phyloP scores from a whole-genome alignment of 2,329 filamentous ascomycete genomes.

The Neophaeococcomyces aloes region DNA sequence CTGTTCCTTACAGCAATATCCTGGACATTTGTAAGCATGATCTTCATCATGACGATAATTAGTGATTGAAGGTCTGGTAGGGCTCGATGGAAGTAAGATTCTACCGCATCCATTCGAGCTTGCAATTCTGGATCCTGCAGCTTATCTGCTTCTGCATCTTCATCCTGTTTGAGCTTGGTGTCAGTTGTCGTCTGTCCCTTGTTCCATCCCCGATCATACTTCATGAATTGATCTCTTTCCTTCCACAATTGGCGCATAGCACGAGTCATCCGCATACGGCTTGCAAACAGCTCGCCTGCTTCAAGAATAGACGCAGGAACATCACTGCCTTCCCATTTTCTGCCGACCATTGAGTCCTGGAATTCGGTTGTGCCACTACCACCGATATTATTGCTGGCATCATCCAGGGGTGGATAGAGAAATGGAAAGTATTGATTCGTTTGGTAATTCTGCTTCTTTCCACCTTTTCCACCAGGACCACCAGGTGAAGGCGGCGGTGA shows the following conservation, averaged over 20 bases:
- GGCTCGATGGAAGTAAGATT: constrained; percentile 68
- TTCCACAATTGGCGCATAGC: constrained; percentile 92
- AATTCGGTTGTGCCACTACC: constrained; percentile 76
- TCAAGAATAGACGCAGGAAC: constrained; percentile 91
- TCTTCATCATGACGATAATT: constrained; percentile 83
- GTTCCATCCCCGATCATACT: constrained; percentile 77
- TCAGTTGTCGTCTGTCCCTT: constrained; percentile 5
- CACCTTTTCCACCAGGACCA: constrained; percentile 72
- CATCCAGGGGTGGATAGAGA: constrained; percentile 86
- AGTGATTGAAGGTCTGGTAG: constrained; percentile 84
- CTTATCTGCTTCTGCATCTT: constrained; percentile 28
- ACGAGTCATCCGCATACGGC: constrained; percentile 79
- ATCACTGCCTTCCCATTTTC: constrained; percentile 86
- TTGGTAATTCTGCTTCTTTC: constrained; percentile 98
- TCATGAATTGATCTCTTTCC: constrained; percentile 81
- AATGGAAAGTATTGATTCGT: constrained; percentile 99
- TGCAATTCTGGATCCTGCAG: constrained; percentile 46
- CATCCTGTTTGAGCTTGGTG: constrained; percentile 29
- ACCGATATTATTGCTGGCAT: constrained; percentile 76
- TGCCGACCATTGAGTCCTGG: constrained; percentile 68
- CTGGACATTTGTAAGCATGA: constrained; percentile 76
- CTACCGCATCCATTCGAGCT: constrained; percentile 60
- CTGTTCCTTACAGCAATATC: constrained; percentile 52
- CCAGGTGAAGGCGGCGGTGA: constrained; percentile 89
- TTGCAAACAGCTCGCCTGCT: constrained; percentile 83